Evolutionary conservation across 2,329 filamentous ascomycete species (phyloP).

Genomic region (Colletotrichum incanum): DNA sequence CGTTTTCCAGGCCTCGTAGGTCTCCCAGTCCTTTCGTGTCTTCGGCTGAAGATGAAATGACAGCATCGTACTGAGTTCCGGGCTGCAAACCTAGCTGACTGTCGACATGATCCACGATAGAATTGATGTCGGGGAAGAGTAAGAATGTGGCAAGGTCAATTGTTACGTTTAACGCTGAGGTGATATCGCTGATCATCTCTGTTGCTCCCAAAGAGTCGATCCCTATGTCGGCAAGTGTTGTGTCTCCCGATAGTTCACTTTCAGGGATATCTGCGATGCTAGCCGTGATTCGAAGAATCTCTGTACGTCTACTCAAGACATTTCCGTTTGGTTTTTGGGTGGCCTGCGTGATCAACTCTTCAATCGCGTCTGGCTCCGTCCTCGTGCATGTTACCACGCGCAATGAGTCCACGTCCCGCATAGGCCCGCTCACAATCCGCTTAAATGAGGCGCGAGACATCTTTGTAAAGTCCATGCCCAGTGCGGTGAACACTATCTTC

Average conservation of each 20-base stretch:
- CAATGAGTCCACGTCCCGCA: accelerated
- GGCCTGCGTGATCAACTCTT: not conserved
- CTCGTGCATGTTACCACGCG: accelerated
- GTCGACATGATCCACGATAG: slow-evolving; percentile 15
- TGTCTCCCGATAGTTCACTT: not conserved
- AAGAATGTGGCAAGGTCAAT: slow-evolving; percentile 13
- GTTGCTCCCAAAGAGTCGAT: slow-evolving; percentile 23
- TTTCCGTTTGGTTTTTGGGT: accelerated
- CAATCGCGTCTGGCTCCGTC: not conserved
- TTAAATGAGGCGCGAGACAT: not conserved
- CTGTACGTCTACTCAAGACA: not conserved
- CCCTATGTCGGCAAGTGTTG: not conserved
- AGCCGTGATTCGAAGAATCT: slow-evolving; percentile 11
- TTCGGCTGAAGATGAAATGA: too few species aligned
- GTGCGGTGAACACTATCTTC: slow-evolving; percentile 11
- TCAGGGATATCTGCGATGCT: slow-evolving; percentile 7
- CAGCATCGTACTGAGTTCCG: accelerated
- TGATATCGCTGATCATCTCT: slow-evolving; percentile 12
- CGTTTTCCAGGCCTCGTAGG: too few species aligned
- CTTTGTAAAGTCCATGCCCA: slow-evolving; percentile 16
- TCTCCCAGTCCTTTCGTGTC: too few species aligned
- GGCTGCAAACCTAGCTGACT: slow-evolving; percentile 6
- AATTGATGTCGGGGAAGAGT: slow-evolving; percentile 2
- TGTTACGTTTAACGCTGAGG: not conserved
- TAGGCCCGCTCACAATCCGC: not conserved